Evolutionary conservation across 1,139 yeast genomes (phyloP).

Genomic region (Debaryomycetaceae sp.): DNA sequence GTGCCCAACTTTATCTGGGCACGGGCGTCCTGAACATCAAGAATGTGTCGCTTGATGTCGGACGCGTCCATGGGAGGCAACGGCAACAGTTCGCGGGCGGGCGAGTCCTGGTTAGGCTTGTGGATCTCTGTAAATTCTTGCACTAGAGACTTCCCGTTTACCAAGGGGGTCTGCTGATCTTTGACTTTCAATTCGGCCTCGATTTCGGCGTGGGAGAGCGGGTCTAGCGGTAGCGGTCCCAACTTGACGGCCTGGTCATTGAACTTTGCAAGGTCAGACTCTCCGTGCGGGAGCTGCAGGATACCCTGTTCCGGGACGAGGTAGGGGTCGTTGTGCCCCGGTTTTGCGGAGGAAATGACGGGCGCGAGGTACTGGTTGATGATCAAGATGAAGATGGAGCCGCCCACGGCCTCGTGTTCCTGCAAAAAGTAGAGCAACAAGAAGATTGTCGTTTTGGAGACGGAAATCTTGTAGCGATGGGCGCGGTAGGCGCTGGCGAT

Average conservation of each 20-base stretch:
- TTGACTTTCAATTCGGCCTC: constrained; percentile 72
- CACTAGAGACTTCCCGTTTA: constrained; percentile 29
- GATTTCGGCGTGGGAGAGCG: constrained; percentile 74
- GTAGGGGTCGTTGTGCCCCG: constrained; percentile 36
- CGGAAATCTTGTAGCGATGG: constrained; percentile 63
- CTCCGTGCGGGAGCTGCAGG: constrained; percentile 41
- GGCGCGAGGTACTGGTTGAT: constrained; percentile 82
- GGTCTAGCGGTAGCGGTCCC: constrained; percentile 78
- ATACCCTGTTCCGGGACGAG: constrained; percentile 56
- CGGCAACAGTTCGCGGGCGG: constrained; percentile 66
- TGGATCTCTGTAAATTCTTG: constrained; percentile 42
- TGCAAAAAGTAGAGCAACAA: constrained; percentile 75
- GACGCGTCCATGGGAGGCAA: constrained; percentile 72
- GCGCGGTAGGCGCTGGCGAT: constrained; percentile 65
- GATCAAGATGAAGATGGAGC: constrained; percentile 73
- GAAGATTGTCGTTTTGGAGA: constrained; percentile 80
- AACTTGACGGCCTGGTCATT: constrained; percentile 66
- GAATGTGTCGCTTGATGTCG: constrained; percentile 70
- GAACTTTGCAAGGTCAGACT: constrained; percentile 44
- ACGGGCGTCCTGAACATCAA: constrained; percentile 73
- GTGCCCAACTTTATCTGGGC: constrained; percentile 52
- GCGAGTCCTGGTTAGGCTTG: constrained; percentile 49
- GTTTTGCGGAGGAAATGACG: constrained; percentile 38
- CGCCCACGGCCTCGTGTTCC: constrained; percentile 90
- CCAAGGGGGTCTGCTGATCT: constrained; percentile 43